These are phyloP conservation scores for Cyberlindnera sargentensis DNA, from an alignment of 805 yeast species.

Conservation along the genomic window DNA sequence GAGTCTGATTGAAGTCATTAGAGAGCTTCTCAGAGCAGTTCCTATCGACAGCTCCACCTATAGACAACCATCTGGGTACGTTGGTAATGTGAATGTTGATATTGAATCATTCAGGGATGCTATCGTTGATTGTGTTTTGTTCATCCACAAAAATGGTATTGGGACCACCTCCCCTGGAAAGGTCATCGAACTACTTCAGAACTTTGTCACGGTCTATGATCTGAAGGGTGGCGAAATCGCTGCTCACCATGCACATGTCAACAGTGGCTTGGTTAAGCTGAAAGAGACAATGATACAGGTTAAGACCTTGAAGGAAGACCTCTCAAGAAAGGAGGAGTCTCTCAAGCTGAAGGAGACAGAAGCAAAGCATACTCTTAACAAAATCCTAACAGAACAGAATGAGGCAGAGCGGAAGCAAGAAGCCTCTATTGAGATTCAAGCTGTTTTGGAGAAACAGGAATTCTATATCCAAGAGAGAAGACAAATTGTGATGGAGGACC, in stretches of 20 bases:
- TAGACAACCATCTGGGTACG: slow-evolving; percentile 25
- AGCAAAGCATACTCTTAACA: slow-evolving; percentile 64
- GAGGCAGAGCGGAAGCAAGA: slow-evolving; percentile 89
- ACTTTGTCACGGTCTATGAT: slow-evolving; percentile 37
- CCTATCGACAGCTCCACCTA: slow-evolving; percentile 49
- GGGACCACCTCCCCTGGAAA: slow-evolving; percentile 42
- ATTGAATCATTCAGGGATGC: slow-evolving; percentile 33
- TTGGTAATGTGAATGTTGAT: slow-evolving; percentile 4
- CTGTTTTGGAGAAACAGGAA: slow-evolving; percentile 63
- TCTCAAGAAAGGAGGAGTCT: slow-evolving; percentile 45
- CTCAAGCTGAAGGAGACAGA: slow-evolving; percentile 54
- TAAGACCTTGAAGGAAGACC: slow-evolving; percentile 43
- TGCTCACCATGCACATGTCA: slow-evolving; percentile 63
- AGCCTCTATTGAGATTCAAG: slow-evolving; percentile 71
- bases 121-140: slow-evolving; percentile 39
- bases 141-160: slow-evolving; percentile 32
- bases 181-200: slow-evolving; percentile 42
- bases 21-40: slow-evolving; percentile 30
- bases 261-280: slow-evolving; percentile 65
- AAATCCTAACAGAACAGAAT: slow-evolving; percentile 77
- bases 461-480: slow-evolving; percentile 48
- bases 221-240: slow-evolving; percentile 44
- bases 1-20: slow-evolving; percentile 46
- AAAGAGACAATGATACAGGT: slow-evolving; percentile 74
- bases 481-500: slow-evolving; percentile 48